A percentile compares a stretch with the other conserved stretches of the same genome.
phyloP scores from a whole-genome alignment of 352 stramenopile species.

The Globisporangium okanoganense region DNA sequence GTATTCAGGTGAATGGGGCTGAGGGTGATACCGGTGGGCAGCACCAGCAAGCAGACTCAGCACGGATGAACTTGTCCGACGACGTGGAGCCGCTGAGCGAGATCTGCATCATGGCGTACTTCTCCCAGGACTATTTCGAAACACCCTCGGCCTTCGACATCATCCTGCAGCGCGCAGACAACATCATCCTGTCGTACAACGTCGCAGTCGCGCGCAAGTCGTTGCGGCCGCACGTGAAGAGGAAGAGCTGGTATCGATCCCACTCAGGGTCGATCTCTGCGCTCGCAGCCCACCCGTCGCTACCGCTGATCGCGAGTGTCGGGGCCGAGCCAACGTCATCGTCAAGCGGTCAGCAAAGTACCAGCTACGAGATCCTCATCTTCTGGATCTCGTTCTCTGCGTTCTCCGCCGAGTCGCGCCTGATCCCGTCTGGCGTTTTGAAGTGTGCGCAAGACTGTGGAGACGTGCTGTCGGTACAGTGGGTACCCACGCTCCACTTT shows the following conservation, averaged over 20 bases:
- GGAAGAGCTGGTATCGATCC: conserved; percentile 79
- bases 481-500: conserved; percentile 78
- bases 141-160: conserved; percentile 73
- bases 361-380: conserved; percentile 65
- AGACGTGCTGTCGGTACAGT: conserved; percentile 72
- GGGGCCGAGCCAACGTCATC: conserved; percentile 19
- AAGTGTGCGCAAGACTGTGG: conserved; percentile 38
- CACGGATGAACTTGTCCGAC: background rate
- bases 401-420: conserved; percentile 71
- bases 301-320: conserved; percentile 71
- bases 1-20: conserved; percentile 71
- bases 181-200: conserved; percentile 75
- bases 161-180: conserved; percentile 66
- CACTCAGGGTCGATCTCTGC: conserved; percentile 65
- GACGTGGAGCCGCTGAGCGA: conserved; percentile 38
- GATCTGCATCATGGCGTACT: conserved; percentile 78
- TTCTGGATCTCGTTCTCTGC: conserved; percentile 84
- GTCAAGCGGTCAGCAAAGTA: conserved; percentile 16
- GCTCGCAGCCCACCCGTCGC: conserved; percentile 68
- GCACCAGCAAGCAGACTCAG: background rate
- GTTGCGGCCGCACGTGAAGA: conserved; percentile 44
- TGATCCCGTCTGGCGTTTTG: conserved; percentile 77
- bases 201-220: conserved; percentile 37
- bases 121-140: conserved; percentile 67
- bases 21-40: conserved; percentile 15